Evolutionary conservation across 23 red algal species (phyloP).

Genomic region (Gracilaria domingensis): DNA sequence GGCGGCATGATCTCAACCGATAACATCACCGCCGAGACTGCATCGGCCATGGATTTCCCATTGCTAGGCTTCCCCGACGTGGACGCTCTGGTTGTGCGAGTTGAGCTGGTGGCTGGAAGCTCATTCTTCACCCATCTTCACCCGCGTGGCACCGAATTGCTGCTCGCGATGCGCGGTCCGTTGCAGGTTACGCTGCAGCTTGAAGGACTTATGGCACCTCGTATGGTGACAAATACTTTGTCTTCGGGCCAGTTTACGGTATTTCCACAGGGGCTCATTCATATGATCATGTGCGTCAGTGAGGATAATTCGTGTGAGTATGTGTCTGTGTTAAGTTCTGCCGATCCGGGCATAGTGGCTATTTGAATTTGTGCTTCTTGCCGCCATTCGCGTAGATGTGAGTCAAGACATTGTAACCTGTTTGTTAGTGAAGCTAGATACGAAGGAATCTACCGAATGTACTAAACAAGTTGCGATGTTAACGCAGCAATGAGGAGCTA

Average conservation of each 20-base stretch:
- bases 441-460: no score
- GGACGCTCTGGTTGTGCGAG: not conserved
- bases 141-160: conserved; percentile 10
- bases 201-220: conserved; percentile 13
- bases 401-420: no score
- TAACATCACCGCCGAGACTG: conserved; percentile 20
- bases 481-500: no score
- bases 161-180: not conserved
- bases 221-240: conserved; percentile 9
- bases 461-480: no score
- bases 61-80: conserved; percentile 9
- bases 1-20: conserved; percentile 7
- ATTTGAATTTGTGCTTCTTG: no score
- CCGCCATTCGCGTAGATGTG: no score
- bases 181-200: not conserved
- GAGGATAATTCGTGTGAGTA: no score
- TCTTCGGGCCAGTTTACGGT: not conserved
- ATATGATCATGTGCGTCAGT: not conserved
- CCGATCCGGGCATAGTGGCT: no score
- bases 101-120: not conserved
- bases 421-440: no score
- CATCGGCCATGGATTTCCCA: conserved; percentile 1
- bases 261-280: conserved; percentile 41
- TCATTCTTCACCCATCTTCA: conserved; percentile 30
- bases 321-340: no score